Evolutionary conservation across 345 rosid genomes (phyloP), one percentile per base, ranked within the genome.

Genomic region (Eucalyptus brandiana): DNA sequence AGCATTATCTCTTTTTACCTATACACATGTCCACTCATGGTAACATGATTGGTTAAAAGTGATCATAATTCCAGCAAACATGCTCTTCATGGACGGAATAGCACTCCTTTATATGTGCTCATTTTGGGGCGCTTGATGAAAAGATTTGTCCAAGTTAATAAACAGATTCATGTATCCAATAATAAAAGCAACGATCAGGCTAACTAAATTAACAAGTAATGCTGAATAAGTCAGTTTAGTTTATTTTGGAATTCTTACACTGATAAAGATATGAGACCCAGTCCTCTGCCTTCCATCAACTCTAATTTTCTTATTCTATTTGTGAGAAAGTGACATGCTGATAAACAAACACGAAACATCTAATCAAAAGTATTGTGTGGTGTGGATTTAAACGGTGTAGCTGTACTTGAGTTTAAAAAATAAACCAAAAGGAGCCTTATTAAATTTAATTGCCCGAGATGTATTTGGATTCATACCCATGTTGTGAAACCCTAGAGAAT

Each of bases 1-100:
- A 89, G 93, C 90, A 87, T 87, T 37, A 45, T 53, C 90, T 88
- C 90, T 91, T 91, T 91, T 91, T 92, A 40, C 87, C 62, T 88
- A 87, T 88, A 3, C 9, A 21, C 88, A 56, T 37, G 49, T 47
- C 37, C 48, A 87, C 53, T 87, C 44, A 67, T 87, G 45, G 76
- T 67, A 30, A 16, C 60, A 44, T 88, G 85, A 76, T 40, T 40
- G 85, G 47, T 76, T 76, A 40, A 76, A 76, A 76, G 85, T 40
- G 85, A 76, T 40, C 12, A 76, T 23, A 23, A 21, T 76, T 76
- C 85, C 85, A 21, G 85, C 30, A 40, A 76, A 76, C 85, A 2
- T 76, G 85, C 47, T 76, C 26, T 26, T 40, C 47, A 21, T 72
- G 85, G 85, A 4, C 85, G 24, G 85, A 40, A 76, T 21, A 76